These are phyloP conservation scores for Xerocomellus chrysenteron DNA, from an alignment of 768 basidiomycete genomes.

Conservation along the genomic window DNA sequence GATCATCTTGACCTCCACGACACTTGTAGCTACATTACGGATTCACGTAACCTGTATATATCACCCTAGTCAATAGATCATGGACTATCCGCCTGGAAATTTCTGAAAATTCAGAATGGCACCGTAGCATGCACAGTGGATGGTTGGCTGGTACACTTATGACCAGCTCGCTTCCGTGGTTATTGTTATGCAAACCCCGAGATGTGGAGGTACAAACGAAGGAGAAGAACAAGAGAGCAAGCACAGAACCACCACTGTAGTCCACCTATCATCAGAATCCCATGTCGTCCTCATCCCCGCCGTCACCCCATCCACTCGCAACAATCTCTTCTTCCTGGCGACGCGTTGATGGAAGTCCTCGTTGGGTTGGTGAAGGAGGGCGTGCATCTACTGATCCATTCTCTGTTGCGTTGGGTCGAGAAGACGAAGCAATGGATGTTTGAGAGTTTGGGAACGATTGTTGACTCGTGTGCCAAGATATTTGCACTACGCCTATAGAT, in stretches of 20 bases:
- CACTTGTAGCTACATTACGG: slow-evolving; percentile 11
- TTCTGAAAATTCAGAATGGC: neutral
- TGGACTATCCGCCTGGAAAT: neutral
- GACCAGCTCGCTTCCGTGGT: slow-evolving; percentile 10
- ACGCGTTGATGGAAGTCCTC: slow-evolving; percentile 31
- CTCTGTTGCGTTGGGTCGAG: slow-evolving; percentile 23
- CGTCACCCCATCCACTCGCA: slow-evolving; percentile 69
- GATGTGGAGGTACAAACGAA: slow-evolving; percentile 17
- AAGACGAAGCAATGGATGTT: slow-evolving; percentile 17
- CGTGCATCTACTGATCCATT: slow-evolving; percentile 26
- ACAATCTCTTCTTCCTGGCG: slow-evolving; percentile 60
- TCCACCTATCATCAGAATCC: slow-evolving; percentile 45
- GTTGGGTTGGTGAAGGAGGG: slow-evolving; percentile 14
- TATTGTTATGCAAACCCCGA: slow-evolving; percentile 13
- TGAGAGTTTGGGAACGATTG: slow-evolving; percentile 21
- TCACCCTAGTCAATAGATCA: neutral
- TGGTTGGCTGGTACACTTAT: slow-evolving; percentile 6
- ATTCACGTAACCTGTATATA: slow-evolving; percentile 4
- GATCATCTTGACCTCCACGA: neutral
- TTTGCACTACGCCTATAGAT: slow-evolving; percentile 59
- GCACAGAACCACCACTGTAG: neutral
- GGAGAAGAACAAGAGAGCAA: neutral
- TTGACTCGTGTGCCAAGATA: slow-evolving; percentile 61
- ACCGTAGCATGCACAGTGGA: neutral
- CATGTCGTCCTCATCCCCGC: slow-evolving; percentile 70